Conservation (phyloP, 2,329 filamentous ascomycete genomes). For the Aphanocladium album region DNA sequence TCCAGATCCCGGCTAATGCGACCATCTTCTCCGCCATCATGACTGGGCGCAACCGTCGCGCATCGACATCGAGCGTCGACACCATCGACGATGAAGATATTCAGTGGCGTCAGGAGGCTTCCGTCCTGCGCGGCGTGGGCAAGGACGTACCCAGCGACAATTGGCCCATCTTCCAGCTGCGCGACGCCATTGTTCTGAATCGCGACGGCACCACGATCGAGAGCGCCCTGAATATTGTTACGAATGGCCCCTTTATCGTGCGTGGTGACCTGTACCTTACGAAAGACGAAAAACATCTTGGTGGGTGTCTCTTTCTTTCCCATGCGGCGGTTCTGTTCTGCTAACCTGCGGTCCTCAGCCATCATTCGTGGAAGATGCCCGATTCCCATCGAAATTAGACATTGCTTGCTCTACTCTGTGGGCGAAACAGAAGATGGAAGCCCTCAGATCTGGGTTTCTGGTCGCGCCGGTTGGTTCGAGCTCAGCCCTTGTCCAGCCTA, state of each 20-base stretch:
- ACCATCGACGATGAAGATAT: slow-evolving; percentile 34
- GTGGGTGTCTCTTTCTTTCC: slow-evolving; percentile 27
- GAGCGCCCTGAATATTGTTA: slow-evolving; percentile 56
- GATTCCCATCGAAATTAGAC: slow-evolving; percentile 48
- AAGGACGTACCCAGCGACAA: slow-evolving; percentile 36
- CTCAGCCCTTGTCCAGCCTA: slow-evolving; percentile 57
- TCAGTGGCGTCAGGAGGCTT: slow-evolving; percentile 30
- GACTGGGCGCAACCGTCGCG: slow-evolving; percentile 35
- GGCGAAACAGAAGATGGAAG: slow-evolving; percentile 44
- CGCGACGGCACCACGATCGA: slow-evolving; percentile 49
- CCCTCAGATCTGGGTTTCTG: slow-evolving; percentile 58
- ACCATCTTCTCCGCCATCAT: slow-evolving; percentile 24
- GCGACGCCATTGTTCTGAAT: slow-evolving; percentile 54
- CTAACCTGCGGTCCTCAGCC: slow-evolving; percentile 17
- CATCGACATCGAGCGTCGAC: slow-evolving; percentile 41
- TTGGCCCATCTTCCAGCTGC: slow-evolving; percentile 59
- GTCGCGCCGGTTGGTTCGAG: slow-evolving; percentile 61
- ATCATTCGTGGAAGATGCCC: slow-evolving; percentile 27
- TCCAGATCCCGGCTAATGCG: slow-evolving; percentile 17
- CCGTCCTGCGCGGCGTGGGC: slow-evolving; percentile 26
- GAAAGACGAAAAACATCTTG: slow-evolving; percentile 30
- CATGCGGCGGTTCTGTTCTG: not conserved
- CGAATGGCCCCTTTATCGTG: slow-evolving; percentile 56
- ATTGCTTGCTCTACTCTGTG: slow-evolving; percentile 47
- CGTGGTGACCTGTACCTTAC: slow-evolving; percentile 53